Base-by-base conservation (phyloP, 768 basidiomycete species). In the Rhodosporidiobolus sp. region DNA sequence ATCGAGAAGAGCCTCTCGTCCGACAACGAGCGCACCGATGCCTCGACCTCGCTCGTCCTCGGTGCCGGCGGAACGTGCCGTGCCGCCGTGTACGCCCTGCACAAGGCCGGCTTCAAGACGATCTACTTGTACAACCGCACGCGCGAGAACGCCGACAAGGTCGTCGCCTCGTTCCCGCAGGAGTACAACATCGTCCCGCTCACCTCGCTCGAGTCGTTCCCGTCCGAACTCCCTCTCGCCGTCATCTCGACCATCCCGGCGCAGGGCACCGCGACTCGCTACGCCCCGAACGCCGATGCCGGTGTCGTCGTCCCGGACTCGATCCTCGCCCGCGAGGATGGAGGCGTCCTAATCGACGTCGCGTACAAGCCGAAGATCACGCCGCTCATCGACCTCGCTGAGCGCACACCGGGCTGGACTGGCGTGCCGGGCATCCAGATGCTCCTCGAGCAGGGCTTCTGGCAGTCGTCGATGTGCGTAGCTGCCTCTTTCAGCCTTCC, bases 61-160 rank as follows among this genome's bases (percentile, higher is more conserved):
- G 96, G 96, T 5, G 94, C 93, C 4, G 95, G 95, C 12, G 95
- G 95, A 4, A 96, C 95, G 0, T 88, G 91, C 26, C 90, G 95
- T 26, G 95, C 95, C 0, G 95, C 95, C 2, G 87, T 98, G 72
- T 96, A 93, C 79, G 93, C 95, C 5, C 82, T 97, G 57, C 86
- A 89, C 74, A 82, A 83, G 64, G 83, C 94, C 3, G 87, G 88
- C 11, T 85, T 89, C 49, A 82, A 85, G 61, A 84, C 82, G 10
- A 89, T 98, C 76, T 94, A 92, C 81, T 80, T 99, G 28, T 93
- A 85, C 84, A 99, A 98, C 82, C 87, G 96, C 56, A 97, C 95
- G 0, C 80, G 78, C 26, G 83, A 80, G 67, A 91, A 90, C 77
- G 95, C 93, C 1, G 83, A 87, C 76, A 85, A 85, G 53, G 84